Evolutionary conservation across 169 alveolate species (phyloP), one percentile per base, ranked within the genome.

Genomic region (Plasmodium falciparum): DNA sequence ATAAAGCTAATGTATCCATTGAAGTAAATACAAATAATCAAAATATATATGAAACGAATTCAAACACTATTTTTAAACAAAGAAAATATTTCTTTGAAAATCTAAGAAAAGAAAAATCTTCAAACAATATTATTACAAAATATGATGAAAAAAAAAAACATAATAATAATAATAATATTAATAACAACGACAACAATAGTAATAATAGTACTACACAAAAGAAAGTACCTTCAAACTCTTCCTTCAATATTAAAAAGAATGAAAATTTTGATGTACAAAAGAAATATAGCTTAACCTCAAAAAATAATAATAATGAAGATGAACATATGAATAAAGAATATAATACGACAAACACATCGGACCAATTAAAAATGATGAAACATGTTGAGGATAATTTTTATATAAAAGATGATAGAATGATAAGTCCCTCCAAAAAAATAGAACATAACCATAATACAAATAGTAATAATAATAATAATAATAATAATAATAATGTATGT

Each of bases 81-180:
- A 69, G 89, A 58, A 78, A 65, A 47, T 49, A n/a, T 12, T 78
- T 78, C 39, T 78, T 78, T 70, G 89, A 78, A 66, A 78, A 78
- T 66, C 49, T 78, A n/a, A 78, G 54, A 20, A 78, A 49, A 78
- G 89, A 78, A 33, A 78, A 54, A 70, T 66, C 78, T 22, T 52
- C 47, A 15, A 78, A 70, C 47, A 78, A 17, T 24, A 13, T 39
- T 26, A 33, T 33, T 33, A 33, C 45, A 33, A 33, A 33, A 33
- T 33, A 33, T 33, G 56, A 52, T 2, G 33, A 20, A 0, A 76
- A 76, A 63, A 47, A 15, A 5, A n/a, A 29, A 43, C 6, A n/a
- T 47, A 66, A 24, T 58, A 78, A 49, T 52, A 69, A 76, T 22
- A 22, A 56, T 59, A 17, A 78, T 43, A 26, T 15, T 20, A 59